phyloP scores from a whole-genome alignment of 2,329 filamentous ascomycete genomes.

The Trichoderma pleuroti region DNA sequence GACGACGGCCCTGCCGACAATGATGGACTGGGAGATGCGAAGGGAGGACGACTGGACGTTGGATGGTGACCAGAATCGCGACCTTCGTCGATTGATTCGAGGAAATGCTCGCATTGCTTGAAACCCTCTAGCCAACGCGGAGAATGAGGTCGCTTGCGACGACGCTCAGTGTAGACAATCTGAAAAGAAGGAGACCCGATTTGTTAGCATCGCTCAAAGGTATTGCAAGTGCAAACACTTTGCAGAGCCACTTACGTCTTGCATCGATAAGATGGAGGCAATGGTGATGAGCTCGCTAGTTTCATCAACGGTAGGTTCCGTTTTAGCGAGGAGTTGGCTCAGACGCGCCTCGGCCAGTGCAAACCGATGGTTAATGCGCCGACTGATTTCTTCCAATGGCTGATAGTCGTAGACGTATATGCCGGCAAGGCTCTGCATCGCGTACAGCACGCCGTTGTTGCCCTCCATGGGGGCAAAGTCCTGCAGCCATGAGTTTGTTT shows the following conservation, averaged over 20 bases:
- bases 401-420: conserved; percentile 42
- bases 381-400: conserved; percentile 31
- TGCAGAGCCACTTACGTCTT: conserved; percentile 32
- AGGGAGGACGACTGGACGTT: conserved; percentile 35
- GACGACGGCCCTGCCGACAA: conserved; percentile 39
- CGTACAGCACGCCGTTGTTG: conserved; percentile 33
- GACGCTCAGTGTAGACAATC: conserved; percentile 38
- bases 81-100: conserved; percentile 36
- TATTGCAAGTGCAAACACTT: not conserved
- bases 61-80: conserved; percentile 34
- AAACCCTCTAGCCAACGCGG: conserved; percentile 41
- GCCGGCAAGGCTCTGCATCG: conserved; percentile 40
- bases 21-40: conserved; percentile 38
- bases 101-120: conserved; percentile 33
- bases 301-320: conserved; percentile 23
- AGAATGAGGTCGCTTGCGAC: conserved; percentile 30
- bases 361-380: conserved; percentile 35
- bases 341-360: conserved; percentile 31
- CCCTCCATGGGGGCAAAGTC: conserved; percentile 40
- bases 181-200: conserved; percentile 16
- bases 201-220: not conserved
- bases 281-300: conserved; percentile 38
- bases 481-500: conserved; percentile 40
- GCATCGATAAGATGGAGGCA: conserved; percentile 38
- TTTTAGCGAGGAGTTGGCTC: conserved; percentile 27